Evolutionary conservation across 2,329 filamentous ascomycete genomes (phyloP).

Genomic region (Aspergillus flavus): DNA sequence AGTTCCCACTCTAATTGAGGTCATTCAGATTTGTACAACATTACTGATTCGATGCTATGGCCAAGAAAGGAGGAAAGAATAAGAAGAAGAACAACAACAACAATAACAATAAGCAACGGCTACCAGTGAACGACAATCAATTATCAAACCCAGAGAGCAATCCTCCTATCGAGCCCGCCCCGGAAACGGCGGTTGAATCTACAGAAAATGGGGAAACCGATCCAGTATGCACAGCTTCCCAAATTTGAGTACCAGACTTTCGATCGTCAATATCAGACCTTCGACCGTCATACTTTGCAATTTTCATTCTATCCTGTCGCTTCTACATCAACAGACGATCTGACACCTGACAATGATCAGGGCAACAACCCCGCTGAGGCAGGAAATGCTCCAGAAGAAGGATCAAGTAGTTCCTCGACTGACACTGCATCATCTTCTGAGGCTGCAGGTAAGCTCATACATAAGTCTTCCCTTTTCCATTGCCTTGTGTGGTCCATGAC

Average conservation of each 20-base stretch:
- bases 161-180: conserved; percentile 26
- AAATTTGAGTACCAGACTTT: conserved; percentile 46
- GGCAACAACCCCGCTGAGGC: conserved; percentile 35
- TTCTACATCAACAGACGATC: conserved; percentile 32
- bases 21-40: conserved; percentile 16
- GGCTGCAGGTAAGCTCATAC: conserved; percentile 31
- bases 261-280: conserved; percentile 48
- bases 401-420: conserved; percentile 25
- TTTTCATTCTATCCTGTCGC: conserved; percentile 42
- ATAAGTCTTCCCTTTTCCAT: neutral
- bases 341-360: conserved; percentile 42
- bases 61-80: conserved; percentile 36
- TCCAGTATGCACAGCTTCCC: conserved; percentile 49
- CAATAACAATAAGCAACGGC: conserved; percentile 27
- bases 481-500: neutral
- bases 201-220: conserved; percentile 39
- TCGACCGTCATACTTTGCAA: conserved; percentile 42
- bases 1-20: conserved; percentile 9
- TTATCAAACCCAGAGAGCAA: conserved; percentile 25
- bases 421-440: conserved; percentile 30
- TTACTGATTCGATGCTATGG: conserved; percentile 40
- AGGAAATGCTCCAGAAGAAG: conserved; percentile 26
- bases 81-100: conserved; percentile 40
- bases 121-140: conserved; percentile 31
- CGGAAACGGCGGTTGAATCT: conserved; percentile 33